phyloP scores from a whole-genome alignment of 192 early-diverging fungal species.

The Phlyctochytrium planicorne region DNA sequence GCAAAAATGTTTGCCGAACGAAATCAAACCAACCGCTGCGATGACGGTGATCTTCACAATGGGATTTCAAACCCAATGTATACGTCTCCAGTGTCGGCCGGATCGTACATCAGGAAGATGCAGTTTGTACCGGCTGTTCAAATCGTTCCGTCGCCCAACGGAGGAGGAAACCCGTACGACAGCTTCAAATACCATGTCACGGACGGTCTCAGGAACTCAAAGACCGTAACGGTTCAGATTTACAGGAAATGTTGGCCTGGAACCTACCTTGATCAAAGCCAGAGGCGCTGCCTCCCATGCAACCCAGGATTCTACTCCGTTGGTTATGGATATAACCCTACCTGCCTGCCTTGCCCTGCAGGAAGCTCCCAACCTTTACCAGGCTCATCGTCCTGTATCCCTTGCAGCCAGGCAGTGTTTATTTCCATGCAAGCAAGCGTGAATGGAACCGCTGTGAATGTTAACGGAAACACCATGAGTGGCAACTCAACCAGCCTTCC shows the following conservation, averaged over 20 bases:
- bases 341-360: not conserved
- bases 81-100: not conserved
- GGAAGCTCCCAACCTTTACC: not conserved
- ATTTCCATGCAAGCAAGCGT: not conserved
- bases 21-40: not conserved
- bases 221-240: not conserved
- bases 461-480: not conserved
- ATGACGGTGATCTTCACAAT: not conserved
- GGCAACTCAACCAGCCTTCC: not conserved
- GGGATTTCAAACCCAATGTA: not conserved
- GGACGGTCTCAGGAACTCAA: conserved; percentile 7
- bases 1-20: not conserved
- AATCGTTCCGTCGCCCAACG: not conserved
- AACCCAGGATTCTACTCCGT: not conserved
- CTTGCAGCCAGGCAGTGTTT: conserved; percentile 3
- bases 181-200: conserved; percentile 9
- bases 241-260: conserved; percentile 4
- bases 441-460: not conserved
- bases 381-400: not conserved
- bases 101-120: not conserved
- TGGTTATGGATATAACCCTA: not conserved
- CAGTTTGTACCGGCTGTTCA: not conserved
- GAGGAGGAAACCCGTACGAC: conserved; percentile 15
- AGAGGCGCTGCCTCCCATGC: not conserved
- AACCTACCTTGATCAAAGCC: not conserved